phyloP scores from a whole-genome alignment of 805 yeast genomes.

The Ogataea kodamae region DNA sequence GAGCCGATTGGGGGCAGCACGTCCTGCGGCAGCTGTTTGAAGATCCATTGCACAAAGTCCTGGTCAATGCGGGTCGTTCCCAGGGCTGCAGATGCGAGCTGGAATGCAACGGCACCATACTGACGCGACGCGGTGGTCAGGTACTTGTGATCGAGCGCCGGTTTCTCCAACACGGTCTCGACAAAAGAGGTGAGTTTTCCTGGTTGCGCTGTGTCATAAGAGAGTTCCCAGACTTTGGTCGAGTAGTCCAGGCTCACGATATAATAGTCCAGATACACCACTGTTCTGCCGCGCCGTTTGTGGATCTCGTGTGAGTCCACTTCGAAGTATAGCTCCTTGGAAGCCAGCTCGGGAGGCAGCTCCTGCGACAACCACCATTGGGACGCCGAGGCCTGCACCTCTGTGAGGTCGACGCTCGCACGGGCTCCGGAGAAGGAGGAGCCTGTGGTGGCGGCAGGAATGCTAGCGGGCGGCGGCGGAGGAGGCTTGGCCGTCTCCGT shows the following conservation, averaged over 20 bases:
- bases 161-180: constrained; percentile 34
- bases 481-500: constrained; percentile 11
- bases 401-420: constrained; percentile 15
- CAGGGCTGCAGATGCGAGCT: constrained; percentile 38
- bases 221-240: constrained; percentile 56
- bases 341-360: constrained; percentile 51
- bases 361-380: constrained; percentile 69
- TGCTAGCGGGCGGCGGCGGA: constrained; percentile 18
- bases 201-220: constrained; percentile 55
- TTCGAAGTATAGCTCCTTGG: constrained; percentile 55
- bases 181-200: constrained; percentile 42
- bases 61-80: constrained; percentile 33
- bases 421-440: constrained; percentile 15
- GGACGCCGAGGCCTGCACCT: constrained; percentile 18
- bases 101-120: constrained; percentile 51
- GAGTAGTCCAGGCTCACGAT: constrained; percentile 71
- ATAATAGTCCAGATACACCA: constrained; percentile 61
- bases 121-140: constrained; percentile 47
- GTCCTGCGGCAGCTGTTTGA: constrained; percentile 36
- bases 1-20: constrained; percentile 48
- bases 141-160: constrained; percentile 41
- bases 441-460: constrained; percentile 19
- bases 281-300: constrained; percentile 54
- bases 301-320: constrained; percentile 52
- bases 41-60: constrained; percentile 35